Evolutionary conservation across 352 stramenopile species (phyloP).

Genomic region (Phytophthora fragariae): DNA sequence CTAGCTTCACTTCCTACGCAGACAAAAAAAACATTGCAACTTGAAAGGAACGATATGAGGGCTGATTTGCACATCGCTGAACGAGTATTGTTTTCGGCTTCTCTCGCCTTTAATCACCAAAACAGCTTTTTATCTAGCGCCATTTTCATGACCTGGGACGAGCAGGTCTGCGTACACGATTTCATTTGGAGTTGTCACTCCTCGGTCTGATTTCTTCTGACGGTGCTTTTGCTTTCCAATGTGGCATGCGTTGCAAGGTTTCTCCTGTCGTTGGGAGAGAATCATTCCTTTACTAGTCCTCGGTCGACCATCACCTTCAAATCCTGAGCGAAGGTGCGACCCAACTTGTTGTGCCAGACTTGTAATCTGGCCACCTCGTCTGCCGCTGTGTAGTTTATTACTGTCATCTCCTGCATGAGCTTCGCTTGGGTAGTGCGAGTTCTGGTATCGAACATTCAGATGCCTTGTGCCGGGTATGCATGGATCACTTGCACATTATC

Average conservation of each 20-base stretch:
- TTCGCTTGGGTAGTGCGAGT: too few relatives aligned
- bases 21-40: too few relatives aligned
- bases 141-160: slow-evolving; percentile 5
- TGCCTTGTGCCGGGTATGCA: neutral
- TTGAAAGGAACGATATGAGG: too few relatives aligned
- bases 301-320: slow-evolving; percentile 13
- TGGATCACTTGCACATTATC: neutral
- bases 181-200: slow-evolving; percentile 4
- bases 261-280: neutral
- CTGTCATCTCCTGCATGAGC: too few relatives aligned
- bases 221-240: slow-evolving; percentile 11
- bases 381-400: slow-evolving; percentile 1
- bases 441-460: neutral
- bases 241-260: slow-evolving; percentile 8
- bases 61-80: too few relatives aligned
- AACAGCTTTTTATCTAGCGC: neutral
- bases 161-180: slow-evolving; percentile 15
- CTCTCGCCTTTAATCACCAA: slow-evolving; percentile 17
- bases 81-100: neutral
- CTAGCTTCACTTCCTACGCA: too few relatives aligned
- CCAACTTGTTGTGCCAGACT: neutral
- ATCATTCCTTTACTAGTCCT: slow-evolving; percentile 8
- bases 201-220: slow-evolving; percentile 6
- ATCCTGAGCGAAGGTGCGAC: neutral
- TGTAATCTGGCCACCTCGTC: neutral